Base-by-base conservation (phyloP, 805 yeast species). In the Cyberlindnera misumaiensis region DNA sequence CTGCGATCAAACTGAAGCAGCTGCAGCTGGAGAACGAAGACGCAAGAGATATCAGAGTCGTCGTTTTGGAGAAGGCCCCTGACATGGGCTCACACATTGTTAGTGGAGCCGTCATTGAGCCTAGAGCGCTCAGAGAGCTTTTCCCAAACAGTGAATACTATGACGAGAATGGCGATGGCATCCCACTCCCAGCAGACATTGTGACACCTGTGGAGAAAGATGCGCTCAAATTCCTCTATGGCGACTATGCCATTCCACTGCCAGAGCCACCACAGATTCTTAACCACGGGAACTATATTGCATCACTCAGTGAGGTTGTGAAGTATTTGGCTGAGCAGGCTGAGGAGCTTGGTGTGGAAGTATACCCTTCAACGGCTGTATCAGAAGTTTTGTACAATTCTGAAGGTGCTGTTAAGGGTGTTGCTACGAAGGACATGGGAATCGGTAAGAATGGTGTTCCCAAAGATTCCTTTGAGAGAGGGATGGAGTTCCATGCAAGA, bases 401-500 rank as follows among this genome's bases (percentile, higher is more conserved):
- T 10, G 75, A 80, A 32, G 75, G 73, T 4, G 71, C 73, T 6
- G 83, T 93, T 17, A 72, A 72, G 42, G 98, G 98, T 43, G 89
- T 90, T 4, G 96, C 96, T 5, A 93, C 98, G 2, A 83, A 83
- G 50, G 98, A 93, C 59, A 75, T 82, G 78, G 98, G 98, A 12
- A 64, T 93, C 13, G 72, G 79, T 35, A 80, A 77, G 49, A 62
- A 71, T 41, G 96, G 96, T 14, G 57, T 66, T 26, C 95, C 96
- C 24, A 84, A 81, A 52, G 83, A 74, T 46, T 68, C 75, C n/a
- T 93, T 86, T 60, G 96, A 93, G 62, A 73, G 95, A 47, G 98
- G 98, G 18, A 85, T 93, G 96, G 97, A 87, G 61, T 93, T 93
- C 61, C 93, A 82, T 50, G 86, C 98, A 4, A 76, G 93, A 51